phyloP scores from a whole-genome alignment of 2,329 filamentous ascomycete species.

The Monosporascus sp. region DNA sequence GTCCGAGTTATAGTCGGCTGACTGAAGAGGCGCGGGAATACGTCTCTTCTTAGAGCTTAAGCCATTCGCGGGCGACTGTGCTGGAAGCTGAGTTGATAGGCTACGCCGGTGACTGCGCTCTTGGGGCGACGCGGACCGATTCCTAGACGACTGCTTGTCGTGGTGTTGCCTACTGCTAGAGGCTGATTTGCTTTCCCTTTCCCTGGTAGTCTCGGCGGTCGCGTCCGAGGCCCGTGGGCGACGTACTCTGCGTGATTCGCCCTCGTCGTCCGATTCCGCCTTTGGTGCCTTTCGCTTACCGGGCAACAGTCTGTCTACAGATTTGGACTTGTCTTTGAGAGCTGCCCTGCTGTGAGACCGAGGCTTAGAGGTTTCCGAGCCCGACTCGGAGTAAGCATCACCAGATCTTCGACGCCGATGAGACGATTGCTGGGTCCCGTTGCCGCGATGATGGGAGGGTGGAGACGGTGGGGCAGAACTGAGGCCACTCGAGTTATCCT shows the following conservation, averaged over 20 bases:
- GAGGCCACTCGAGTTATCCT: slow-evolving; percentile 51
- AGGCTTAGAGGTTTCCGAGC: slow-evolving; percentile 46
- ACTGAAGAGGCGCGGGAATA: slow-evolving; percentile 54
- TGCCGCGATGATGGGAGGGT: slow-evolving; percentile 31
- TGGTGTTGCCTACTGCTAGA: slow-evolving; percentile 25
- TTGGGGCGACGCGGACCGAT: slow-evolving; percentile 56
- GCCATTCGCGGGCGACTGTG: slow-evolving; percentile 46
- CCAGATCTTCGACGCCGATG: slow-evolving; percentile 36
- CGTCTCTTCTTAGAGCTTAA: slow-evolving; percentile 56
- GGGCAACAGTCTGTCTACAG: slow-evolving; percentile 40
- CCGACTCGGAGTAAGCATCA: slow-evolving; percentile 44
- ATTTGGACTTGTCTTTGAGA: slow-evolving; percentile 42
- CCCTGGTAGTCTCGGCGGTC: slow-evolving; percentile 30
- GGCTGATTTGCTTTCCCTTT: slow-evolving; percentile 27
- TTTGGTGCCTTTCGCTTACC: slow-evolving; percentile 51
- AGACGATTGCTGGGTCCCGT: slow-evolving; percentile 14
- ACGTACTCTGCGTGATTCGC: slow-evolving; percentile 47
- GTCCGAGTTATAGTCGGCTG: slow-evolving; percentile 63
- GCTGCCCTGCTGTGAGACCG: slow-evolving; percentile 42
- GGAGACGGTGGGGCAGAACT: slow-evolving; percentile 57
- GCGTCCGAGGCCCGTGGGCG: slow-evolving; percentile 47
- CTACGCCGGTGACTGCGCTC: slow-evolving; percentile 56
- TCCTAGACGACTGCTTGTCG: slow-evolving; percentile 28
- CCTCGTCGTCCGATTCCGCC: slow-evolving; percentile 54
- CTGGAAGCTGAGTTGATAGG: slow-evolving; percentile 56